Evolutionary conservation across 2,329 filamentous ascomycete species (phyloP), one percentile per base, ranked within the genome.

Genomic region (Cytospora paraplurivora): DNA sequence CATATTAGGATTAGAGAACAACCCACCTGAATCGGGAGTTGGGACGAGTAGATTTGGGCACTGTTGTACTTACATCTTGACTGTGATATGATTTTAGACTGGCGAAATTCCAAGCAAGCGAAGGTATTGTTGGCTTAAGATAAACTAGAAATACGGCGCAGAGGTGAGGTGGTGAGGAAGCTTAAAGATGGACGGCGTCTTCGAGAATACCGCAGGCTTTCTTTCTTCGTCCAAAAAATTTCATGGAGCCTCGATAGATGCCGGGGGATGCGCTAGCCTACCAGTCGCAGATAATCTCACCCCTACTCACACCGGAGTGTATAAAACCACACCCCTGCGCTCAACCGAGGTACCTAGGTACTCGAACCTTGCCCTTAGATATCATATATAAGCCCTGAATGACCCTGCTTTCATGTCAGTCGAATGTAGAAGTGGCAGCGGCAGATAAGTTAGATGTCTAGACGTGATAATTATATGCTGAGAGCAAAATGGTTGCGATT

Each of bases 1-100:
- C 32, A 35, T 34, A 51, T 66, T 62, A 66, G 64, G 64, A 54
- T 66, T 62, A 66, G 27, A 62, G 50, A n/a, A 27, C 8, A 3
- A 35, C 32, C 21, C 32, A 55, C 27, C n/a, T 21, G n/a, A 54
- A 21, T 34, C 19, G 32, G 10, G 37, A 32, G 17, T 11, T 21
- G 34, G n/a, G 19, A 55, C 10, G 27, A 5, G 4, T 21, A n/a
- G 8, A 5, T 10, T 4, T 19, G 6, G 13, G 6, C 15, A 19
- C 11, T 6, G 33, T 4, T 53, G 11, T 12, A 56, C 64, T 19
- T 57, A 66, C 64, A 66, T 66, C 21, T 60, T 66, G 56, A 60
- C 5, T 4, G 37, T 54, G 38, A 19, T 21, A 2, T 35, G 11
- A 19, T 35, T 38, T n/a, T 38, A 17, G 17, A 32, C 10, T 38